Evolutionary conservation across 2,329 filamentous ascomycete genomes (phyloP).

Genomic region (Fusarium sp.): DNA sequence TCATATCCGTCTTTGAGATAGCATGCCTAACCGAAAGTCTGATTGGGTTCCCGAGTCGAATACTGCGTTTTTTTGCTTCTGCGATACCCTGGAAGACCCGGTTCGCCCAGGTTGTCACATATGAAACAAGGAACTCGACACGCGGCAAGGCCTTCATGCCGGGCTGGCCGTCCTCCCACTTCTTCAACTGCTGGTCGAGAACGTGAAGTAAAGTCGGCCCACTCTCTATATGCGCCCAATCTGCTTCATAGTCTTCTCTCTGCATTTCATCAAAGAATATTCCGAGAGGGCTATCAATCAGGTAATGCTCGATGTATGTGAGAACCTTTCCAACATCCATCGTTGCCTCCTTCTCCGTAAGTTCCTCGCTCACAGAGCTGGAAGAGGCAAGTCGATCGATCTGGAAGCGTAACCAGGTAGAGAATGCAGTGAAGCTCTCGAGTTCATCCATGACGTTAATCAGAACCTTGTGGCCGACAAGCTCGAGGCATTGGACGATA

Average conservation of each 20-base stretch:
- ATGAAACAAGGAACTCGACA: constrained; percentile 74
- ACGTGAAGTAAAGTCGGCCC: constrained; percentile 64
- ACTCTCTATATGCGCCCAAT: constrained; percentile 61
- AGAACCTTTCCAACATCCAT: constrained; percentile 82
- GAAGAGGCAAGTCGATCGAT: constrained; percentile 81
- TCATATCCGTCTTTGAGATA: constrained; percentile 69
- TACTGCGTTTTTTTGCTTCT: constrained; percentile 77
- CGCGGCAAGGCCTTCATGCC: constrained; percentile 70
- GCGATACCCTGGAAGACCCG: constrained; percentile 77
- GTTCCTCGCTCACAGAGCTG: constrained; percentile 76
- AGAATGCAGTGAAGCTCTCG: constrained; percentile 83
- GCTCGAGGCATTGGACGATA: constrained; percentile 79
- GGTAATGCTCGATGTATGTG: constrained; percentile 81
- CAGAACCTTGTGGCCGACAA: constrained; percentile 82
- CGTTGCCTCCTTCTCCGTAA: constrained; percentile 81
- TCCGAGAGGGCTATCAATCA: constrained; percentile 76
- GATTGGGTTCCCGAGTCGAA: constrained; percentile 74
- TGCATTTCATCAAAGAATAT: constrained; percentile 70
- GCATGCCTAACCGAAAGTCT: constrained; percentile 62
- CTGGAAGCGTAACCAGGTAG: constrained; percentile 85
- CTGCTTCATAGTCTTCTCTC: constrained; percentile 66
- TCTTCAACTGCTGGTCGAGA: constrained; percentile 65
- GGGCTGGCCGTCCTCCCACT: constrained; percentile 61
- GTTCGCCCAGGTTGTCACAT: constrained; percentile 71
- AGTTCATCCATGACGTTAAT: constrained; percentile 82